These are phyloP conservation scores for Aspergillus panamensis DNA, from an alignment of 495 filamentous ascomycete species.

Conservation along the genomic window DNA sequence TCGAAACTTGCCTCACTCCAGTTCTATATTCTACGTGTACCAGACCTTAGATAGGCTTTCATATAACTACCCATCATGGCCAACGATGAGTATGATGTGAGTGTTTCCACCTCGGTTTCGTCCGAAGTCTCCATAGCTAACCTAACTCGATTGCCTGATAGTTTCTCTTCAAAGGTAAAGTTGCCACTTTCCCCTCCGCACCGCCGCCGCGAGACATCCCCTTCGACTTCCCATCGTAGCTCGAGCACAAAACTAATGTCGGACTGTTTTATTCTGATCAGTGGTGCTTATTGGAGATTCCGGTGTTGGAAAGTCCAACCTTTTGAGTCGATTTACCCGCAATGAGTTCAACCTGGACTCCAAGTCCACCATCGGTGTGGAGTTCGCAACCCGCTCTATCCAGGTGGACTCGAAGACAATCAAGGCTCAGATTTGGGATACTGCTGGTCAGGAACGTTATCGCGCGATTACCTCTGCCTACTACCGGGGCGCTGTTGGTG, in stretches of 20 bases:
- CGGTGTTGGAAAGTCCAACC: slow-evolving; percentile 99
- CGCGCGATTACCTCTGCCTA: slow-evolving; percentile 98
- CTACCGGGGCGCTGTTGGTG: slow-evolving; percentile 95
- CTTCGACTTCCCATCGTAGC: not conserved
- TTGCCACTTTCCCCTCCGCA: slow-evolving; percentile 27
- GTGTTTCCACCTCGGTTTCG: slow-evolving; percentile 32
- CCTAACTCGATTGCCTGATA: slow-evolving; percentile 38
- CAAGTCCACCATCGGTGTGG: slow-evolving; percentile 99
- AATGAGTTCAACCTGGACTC: slow-evolving; percentile 99
- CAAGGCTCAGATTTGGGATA: slow-evolving; percentile 99
- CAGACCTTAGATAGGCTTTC: slow-evolving; percentile 23
- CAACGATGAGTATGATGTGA: slow-evolving; percentile 99
- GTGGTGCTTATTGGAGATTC: slow-evolving; percentile 99
- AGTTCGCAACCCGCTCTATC: slow-evolving; percentile 98
- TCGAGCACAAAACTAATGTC: slow-evolving; percentile 20
- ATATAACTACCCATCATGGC: slow-evolving; percentile 62
- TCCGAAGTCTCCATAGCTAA: slow-evolving; percentile 11
- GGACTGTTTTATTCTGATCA: slow-evolving; percentile 36
- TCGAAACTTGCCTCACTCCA: slow-evolving; percentile 11
- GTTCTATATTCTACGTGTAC: slow-evolving; percentile 14
- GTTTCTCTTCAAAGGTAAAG: slow-evolving; percentile 99
- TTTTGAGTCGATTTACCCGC: slow-evolving; percentile 97
- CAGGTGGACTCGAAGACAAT: slow-evolving; percentile 99
- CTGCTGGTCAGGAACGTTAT: slow-evolving; percentile 97
- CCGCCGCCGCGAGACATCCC: slow-evolving; percentile 19